Evolutionary conservation across 1,284 basidiomycete species (phyloP), one percentile per base, ranked within the genome.

Genomic region (Ustanciosporium gigantosporum): DNA sequence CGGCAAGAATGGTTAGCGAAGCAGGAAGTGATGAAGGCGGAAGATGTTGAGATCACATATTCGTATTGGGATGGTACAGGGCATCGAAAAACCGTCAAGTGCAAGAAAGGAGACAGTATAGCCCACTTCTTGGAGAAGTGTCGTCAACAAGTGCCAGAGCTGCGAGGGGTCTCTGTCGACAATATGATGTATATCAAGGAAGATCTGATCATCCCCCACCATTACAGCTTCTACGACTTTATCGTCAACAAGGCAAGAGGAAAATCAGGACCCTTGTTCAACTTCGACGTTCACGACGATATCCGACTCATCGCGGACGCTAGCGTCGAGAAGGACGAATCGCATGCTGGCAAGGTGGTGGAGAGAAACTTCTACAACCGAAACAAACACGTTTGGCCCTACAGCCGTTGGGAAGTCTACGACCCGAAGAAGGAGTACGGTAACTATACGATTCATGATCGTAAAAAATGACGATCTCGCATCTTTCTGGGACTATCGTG

Each of bases 31-130:
- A 84, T 89, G 70, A 96, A 95, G 80, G 81, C 84, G 32, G 92
- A 94, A 69, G 88, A 90, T 21, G 88, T 96, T 46, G 90, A 94
- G 76, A 84, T 96, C 64, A 87, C 87, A 0, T 99, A 97, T 76
- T 95, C 91, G 0, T 98, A 88, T 79, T 99, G 95, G 95, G 94
- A 99, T 75, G 94, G 94, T 4, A 92, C 88, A 70, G 95, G 95
- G 0, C 95, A 98, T 80, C 83, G 94, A 32, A 96, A 94, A 81
- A 87, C 86, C 25, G 93, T 95, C 15, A 83, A 82, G 91, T 96
- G 92, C 80, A 95, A 91, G 82, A 99, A 99, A 79, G 94, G 94
- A n/a, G 93, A 99, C 72, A 86, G 87, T 39, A 87, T 99, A 48
- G 86, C 86, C 2, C 82, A 81, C 5, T 97, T 98, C 79, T 82